phyloP scores from a whole-genome alignment of 148 eudicot species.

The Camellia japonica region DNA sequence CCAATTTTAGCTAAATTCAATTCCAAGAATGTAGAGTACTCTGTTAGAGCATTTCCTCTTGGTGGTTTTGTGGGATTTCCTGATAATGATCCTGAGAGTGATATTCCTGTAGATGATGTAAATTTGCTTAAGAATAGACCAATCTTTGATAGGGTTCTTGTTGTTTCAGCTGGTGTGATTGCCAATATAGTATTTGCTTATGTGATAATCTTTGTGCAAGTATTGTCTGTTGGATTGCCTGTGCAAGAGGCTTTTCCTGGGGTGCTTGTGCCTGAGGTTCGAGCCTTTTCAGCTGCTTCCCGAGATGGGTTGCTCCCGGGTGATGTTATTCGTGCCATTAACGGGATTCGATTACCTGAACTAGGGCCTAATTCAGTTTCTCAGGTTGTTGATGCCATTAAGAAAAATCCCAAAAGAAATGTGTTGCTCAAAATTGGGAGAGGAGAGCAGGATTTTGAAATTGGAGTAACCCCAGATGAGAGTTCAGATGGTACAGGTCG shows the following conservation, averaged over 20 bases:
- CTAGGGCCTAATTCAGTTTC: constrained; percentile 60
- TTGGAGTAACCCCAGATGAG: constrained; percentile 76
- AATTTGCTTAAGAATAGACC: constrained; percentile 91
- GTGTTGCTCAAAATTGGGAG: constrained; percentile 66
- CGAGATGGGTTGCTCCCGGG: constrained; percentile 84
- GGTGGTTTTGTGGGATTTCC: constrained; percentile 99
- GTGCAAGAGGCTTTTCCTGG: constrained; percentile 91
- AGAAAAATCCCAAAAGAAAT: constrained; percentile 56
- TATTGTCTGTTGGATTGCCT: constrained; percentile 87
- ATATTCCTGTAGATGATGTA: constrained; percentile 81
- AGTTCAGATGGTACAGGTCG: constrained; percentile 78
- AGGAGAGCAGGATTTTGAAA: constrained; percentile 40
- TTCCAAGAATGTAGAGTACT: constrained; percentile 90
- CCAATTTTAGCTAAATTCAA: constrained; percentile 92
- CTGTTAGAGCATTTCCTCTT: constrained; percentile 88
- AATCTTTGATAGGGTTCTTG: constrained; percentile 68
- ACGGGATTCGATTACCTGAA: constrained; percentile 53
- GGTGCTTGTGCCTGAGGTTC: constrained; percentile 87
- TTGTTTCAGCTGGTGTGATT: constrained; percentile 93
- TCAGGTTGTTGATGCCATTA: constrained; percentile 72
- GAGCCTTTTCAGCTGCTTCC: constrained; percentile 79
- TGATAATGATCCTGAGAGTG: constrained; percentile 98
- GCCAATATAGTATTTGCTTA: constrained; percentile 88
- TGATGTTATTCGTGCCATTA: constrained; percentile 68
- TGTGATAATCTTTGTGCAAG: constrained; percentile 70